Evolutionary conservation across 495 filamentous ascomycete genomes (phyloP).

Genomic region (Podospora didyma): DNA sequence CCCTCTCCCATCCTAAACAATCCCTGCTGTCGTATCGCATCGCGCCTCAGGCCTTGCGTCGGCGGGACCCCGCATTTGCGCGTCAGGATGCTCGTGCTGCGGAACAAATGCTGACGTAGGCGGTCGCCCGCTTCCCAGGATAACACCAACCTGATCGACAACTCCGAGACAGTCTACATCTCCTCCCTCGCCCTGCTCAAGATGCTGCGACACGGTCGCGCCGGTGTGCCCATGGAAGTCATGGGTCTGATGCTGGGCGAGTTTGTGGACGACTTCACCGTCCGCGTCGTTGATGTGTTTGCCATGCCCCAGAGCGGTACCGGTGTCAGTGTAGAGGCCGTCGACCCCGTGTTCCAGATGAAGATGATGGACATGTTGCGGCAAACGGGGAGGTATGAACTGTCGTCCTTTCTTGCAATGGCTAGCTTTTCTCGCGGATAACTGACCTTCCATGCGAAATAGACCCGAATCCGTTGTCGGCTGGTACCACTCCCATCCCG

Average conservation of each 20-base stretch:
- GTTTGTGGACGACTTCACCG: slow-evolving; percentile 98
- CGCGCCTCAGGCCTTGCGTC: not conserved
- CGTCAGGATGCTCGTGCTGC: not conserved
- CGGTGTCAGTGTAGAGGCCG: slow-evolving; percentile 95
- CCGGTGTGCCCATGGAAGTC: slow-evolving; percentile 99
- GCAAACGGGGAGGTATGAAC: slow-evolving; percentile 84
- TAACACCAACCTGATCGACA: slow-evolving; percentile 85
- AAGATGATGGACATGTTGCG: slow-evolving; percentile 99
- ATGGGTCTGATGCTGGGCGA: slow-evolving; percentile 99
- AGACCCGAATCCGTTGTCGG: slow-evolving; percentile 96
- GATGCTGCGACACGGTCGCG: slow-evolving; percentile 96
- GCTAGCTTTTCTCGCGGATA: too few species aligned
- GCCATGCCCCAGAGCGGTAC: slow-evolving; percentile 99
- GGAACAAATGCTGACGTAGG: too few species aligned
- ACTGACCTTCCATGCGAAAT: slow-evolving; percentile 13
- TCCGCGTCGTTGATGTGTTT: slow-evolving; percentile 95
- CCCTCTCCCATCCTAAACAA: not conserved
- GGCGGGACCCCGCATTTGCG: not conserved
- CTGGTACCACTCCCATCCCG: slow-evolving; percentile 99
- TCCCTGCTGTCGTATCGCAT: not conserved
- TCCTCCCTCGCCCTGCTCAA: slow-evolving; percentile 95
- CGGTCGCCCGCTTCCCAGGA: slow-evolving; percentile 52
- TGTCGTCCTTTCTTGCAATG: too few species aligned
- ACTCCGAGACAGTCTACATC: slow-evolving; percentile 99
- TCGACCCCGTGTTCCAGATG: slow-evolving; percentile 96